Evolutionary conservation across 345 rosid species (phyloP).

Genomic region (Salix viminalis): DNA sequence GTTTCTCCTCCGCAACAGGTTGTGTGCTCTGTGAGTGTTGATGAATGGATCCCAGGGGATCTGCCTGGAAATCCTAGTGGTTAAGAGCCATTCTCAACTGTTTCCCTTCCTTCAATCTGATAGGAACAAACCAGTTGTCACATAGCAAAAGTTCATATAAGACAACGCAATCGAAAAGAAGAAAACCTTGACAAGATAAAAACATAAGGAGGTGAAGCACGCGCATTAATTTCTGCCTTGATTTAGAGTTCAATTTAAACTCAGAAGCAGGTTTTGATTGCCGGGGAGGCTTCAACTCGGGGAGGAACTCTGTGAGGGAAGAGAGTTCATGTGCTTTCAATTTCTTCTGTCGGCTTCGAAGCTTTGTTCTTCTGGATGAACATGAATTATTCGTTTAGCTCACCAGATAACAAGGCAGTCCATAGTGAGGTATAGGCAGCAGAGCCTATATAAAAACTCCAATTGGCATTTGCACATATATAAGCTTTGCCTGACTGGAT

Average conservation of each 20-base stretch:
- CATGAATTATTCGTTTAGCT: background rate
- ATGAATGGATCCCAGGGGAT: conserved; percentile 68
- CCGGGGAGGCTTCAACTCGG: conserved; percentile 44
- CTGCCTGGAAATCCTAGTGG: conserved; percentile 62
- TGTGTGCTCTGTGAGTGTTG: conserved; percentile 66
- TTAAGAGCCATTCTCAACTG: conserved; percentile 57
- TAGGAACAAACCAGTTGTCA: conserved; percentile 5
- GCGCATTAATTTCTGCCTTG: conserved; percentile 60
- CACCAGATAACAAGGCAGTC: background rate
- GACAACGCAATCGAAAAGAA: background rate
- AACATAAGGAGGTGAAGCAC: conserved; percentile 12
- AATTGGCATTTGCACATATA: background rate
- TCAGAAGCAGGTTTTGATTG: conserved; percentile 34
- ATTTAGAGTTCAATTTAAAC: conserved; percentile 66
- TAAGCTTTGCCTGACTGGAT: background rate
- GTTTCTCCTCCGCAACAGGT: conserved; percentile 54
- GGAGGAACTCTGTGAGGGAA: conserved; percentile 69
- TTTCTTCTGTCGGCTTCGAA: conserved; percentile 56
- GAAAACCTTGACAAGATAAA: background rate
- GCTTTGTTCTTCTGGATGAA: conserved; percentile 46
- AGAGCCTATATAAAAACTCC: background rate
- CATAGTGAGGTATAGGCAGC: background rate
- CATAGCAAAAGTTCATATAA: background rate
- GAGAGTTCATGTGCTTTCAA: conserved; percentile 72
- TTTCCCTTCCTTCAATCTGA: conserved; percentile 62